Evolutionary conservation across 164 flowering plant species (phyloP), one percentile per base, ranked within the genome.

Genomic region (Sextonia rubra): DNA sequence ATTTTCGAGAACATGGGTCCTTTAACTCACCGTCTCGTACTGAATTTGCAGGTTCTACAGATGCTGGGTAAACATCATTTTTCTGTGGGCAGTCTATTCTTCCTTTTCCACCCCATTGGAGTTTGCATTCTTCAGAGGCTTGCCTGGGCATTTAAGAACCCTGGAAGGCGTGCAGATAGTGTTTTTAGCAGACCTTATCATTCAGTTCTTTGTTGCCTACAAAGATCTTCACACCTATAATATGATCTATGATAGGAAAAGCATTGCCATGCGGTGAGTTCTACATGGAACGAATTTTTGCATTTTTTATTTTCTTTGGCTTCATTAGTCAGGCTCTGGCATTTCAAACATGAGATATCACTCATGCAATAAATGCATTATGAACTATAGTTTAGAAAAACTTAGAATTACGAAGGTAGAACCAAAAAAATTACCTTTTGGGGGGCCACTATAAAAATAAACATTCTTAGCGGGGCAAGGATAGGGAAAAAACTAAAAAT

Each of bases 21-120:
- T 15, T 52, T 20, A 52, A 52, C n/a, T 52, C 20, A 52, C n/a
- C 20, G 14, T 52, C n/a, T 52, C 20, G 3, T 1, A 52, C 8
- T 12, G 23, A 6, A 32, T 20, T 15, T 49, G 75, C 84, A 86
- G 89, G 80, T 80, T 82, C 73, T 86, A 84, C 62, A 69, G 64
- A 58, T 69, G 68, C 23, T 86, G 89, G 89, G 77, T 71, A 20
- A 75, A 80, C 44, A 81, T 89, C 75, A 89, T 89, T 56, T 76
- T 87, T 66, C 12, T 89, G 47, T 89, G 93, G 91, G 85, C 93
- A 7, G 68, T 86, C 0, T 89, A 87, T 76, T 89, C 93, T 0
- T 87, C 90, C 60, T 83, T 87, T 83, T 87, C 87, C 78, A 89
- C 93, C 1, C 93, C 93, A 0, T 2, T 89, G 71, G 91, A 89